Base-by-base conservation (phyloP, 768 basidiomycete genomes). In the Polyporus arcularius region DNA sequence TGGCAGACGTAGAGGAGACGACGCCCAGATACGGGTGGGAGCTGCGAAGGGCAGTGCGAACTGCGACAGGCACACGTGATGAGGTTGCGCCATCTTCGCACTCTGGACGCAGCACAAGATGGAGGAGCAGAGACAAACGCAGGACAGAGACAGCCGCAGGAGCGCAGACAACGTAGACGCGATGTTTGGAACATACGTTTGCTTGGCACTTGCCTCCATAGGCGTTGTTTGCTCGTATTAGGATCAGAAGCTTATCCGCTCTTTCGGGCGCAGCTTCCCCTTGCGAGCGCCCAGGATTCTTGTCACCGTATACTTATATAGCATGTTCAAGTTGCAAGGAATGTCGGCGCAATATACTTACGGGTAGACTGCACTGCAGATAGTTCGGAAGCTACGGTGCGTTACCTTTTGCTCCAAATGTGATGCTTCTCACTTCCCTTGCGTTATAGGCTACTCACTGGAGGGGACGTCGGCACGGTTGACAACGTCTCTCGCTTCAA, bases 381-480 rank as follows among this genome's bases (percentile, higher is more conserved):
- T n/a, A n/a, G n/a, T n/a, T n/a, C n/a, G n/a, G n/a, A n/a, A n/a
- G n/a, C 81, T 46, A 79, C 82, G 48, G 83, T 83, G 67, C 31
- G 71, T 39, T 5, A 38, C 8, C 16, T 8, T 21, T 31, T 39
- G 11, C 32, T 15, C 10, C 1, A 14, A 43, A 42, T 18, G 21
- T 4, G 26, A 9, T 18, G 6, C 58, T 52, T 46, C 21, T 41
- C 31, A n/a, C 49, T 32, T 32, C 12, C 3, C 12, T 1, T 32
- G 4, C 16, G 18, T 42, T 61, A 3, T 64, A 84, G 82, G 65
- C 76, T 15, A 73, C 75, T 52, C 84, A 82, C 84, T 42, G 84
- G 84, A 10, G 82, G 83, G n/a, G 83, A 82, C 11, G 78, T 86
- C 45, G 80, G 77, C 85, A 21, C 83, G 82, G 81, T 53, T 62